A percentile compares a stretch with the other conserved stretches of the same genome.
phyloP scores from a whole-genome alignment of 169 alveolate species.

The Theileria annulata region DNA sequence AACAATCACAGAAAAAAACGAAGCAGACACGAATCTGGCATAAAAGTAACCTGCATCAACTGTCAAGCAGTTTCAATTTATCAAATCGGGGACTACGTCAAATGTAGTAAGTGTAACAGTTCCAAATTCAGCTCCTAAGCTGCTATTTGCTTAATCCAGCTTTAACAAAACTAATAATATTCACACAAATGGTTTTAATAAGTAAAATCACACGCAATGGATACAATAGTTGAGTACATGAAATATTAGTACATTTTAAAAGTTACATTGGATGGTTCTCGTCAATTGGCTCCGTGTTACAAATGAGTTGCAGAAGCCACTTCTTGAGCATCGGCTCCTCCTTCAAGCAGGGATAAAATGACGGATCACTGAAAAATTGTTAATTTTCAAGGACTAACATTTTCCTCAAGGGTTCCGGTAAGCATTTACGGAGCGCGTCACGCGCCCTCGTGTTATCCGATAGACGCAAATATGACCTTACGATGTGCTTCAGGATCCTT shows the following conservation, averaged over 20 bases:
- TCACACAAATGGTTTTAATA: not conserved
- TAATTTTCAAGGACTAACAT: conserved; percentile 31
- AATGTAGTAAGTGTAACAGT: conserved; percentile 16
- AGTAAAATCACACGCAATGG: conserved; percentile 5
- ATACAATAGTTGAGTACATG: not conserved
- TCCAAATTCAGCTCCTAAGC: not conserved
- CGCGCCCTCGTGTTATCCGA: conserved; percentile 92
- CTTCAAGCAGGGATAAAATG: conserved; percentile 75
- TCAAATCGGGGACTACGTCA: conserved; percentile 22
- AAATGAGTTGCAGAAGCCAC: conserved; percentile 75
- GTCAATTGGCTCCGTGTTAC: conserved; percentile 66
- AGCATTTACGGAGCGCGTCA: conserved; percentile 84
- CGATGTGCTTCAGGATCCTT: conserved; percentile 93
- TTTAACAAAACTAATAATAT: not conserved
- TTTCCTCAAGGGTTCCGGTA: conserved; percentile 76
- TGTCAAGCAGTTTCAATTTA: conserved; percentile 8
- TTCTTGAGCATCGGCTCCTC: conserved; percentile 80
- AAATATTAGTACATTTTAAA: not conserved
- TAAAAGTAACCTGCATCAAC: conserved; percentile 2
- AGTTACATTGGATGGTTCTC: conserved; percentile 23
- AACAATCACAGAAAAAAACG: conserved; percentile 2
- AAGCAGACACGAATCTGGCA: conserved; percentile 15
- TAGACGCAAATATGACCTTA: conserved; percentile 95
- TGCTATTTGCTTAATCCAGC: not conserved
- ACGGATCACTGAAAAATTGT: conserved; percentile 64